A percentile compares a stretch with the other conserved stretches of the same genome.
phyloP scores from a whole-genome alignment of 441 rosid genomes.

The Pelargonium australe region DNA sequence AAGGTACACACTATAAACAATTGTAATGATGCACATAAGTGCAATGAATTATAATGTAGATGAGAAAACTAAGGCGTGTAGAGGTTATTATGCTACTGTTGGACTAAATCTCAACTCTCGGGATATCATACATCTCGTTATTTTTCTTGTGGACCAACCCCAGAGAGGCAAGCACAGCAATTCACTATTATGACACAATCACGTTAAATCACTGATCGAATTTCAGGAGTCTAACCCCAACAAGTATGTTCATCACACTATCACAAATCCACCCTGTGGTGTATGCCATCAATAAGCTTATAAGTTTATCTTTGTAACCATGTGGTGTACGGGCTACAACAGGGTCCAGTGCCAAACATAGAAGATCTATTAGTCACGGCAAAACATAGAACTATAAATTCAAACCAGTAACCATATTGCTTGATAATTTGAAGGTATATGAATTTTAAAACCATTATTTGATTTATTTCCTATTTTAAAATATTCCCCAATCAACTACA shows the following conservation, averaged over 20 bases:
- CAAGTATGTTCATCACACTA: conserved; percentile 1
- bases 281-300: too few species aligned
- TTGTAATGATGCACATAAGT: not conserved
- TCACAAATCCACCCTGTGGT: not conserved
- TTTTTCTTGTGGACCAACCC: not conserved
- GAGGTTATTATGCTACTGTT: not conserved
- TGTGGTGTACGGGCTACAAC: not conserved
- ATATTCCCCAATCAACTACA: not conserved
- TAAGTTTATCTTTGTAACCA: not conserved
- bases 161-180: not conserved
- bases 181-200: not conserved
- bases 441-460: not conserved
- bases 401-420: not conserved
- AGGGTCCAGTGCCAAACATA: conserved; percentile 4
- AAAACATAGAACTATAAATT: not conserved
- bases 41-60: not conserved
- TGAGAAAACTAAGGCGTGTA: not conserved
- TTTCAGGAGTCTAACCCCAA: not conserved
- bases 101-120: not conserved
- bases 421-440: not conserved
- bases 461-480: not conserved
- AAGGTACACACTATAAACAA: not conserved
- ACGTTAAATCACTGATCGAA: not conserved
- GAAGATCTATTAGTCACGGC: not conserved
- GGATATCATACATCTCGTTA: not conserved